phyloP scores from a whole-genome alignment of 352 stramenopile genomes.

The Phytopythium helicoides region DNA sequence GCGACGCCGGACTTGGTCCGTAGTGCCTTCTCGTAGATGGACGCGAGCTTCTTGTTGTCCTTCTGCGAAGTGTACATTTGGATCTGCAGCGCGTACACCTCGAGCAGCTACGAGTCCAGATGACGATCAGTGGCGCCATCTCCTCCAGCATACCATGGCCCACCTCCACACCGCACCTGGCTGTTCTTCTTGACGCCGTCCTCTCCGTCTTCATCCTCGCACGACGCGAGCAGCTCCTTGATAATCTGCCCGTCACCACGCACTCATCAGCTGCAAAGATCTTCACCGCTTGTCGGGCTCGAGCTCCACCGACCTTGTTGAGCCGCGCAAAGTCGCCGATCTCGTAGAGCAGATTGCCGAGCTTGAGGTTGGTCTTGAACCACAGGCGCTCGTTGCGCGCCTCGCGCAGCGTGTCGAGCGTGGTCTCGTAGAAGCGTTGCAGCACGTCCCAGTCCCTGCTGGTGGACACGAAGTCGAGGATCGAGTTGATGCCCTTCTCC shows the following conservation, averaged over 20 bases:
- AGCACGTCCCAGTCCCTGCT: slow-evolving; percentile 84
- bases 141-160: too few relatives aligned
- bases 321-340: slow-evolving; percentile 69
- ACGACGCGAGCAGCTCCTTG: slow-evolving; percentile 84
- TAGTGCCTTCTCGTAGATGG: slow-evolving; percentile 90
- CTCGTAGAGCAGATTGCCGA: slow-evolving; percentile 92
- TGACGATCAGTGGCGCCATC: background rate
- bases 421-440: slow-evolving; percentile 85
- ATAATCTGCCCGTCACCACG: slow-evolving; percentile 46
- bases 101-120: slow-evolving; percentile 63
- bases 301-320: slow-evolving; percentile 49
- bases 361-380: slow-evolving; percentile 97
- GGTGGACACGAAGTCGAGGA: slow-evolving; percentile 93
- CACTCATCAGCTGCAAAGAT: background rate
- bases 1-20: slow-evolving; percentile 88
- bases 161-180: slow-evolving; percentile 37
- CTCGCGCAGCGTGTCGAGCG: slow-evolving; percentile 81
- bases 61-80: slow-evolving; percentile 92
- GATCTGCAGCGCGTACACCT: slow-evolving; percentile 93
- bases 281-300: too few relatives aligned
- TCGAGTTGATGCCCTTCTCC: slow-evolving; percentile 96
- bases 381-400: slow-evolving; percentile 88
- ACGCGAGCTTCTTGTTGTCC: slow-evolving; percentile 93
- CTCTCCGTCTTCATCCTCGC: slow-evolving; percentile 80
- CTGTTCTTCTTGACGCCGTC: slow-evolving; percentile 84